Evolutionary conservation across 257 asterid species (phyloP).

Genomic region (Nicotiana otophora): DNA sequence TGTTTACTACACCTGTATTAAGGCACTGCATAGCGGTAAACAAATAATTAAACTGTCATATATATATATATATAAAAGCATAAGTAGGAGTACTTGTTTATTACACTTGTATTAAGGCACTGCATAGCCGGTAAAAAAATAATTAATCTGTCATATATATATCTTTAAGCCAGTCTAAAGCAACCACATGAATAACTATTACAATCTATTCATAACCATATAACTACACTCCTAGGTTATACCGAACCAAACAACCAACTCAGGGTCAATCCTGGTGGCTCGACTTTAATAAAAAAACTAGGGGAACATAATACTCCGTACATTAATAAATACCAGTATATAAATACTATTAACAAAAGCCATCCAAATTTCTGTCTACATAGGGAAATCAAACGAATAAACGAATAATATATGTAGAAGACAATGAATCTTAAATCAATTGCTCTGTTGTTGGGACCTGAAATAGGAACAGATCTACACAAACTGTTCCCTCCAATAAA

Average conservation of each 20-base stretch:
- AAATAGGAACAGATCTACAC: not conserved
- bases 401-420: constrained; percentile 1
- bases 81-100: too few species aligned
- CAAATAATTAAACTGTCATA: too few species aligned
- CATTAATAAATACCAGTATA: not conserved
- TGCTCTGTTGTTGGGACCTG: not conserved
- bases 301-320: not conserved
- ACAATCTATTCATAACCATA: not conserved
- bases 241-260: not conserved
- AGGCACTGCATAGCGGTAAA: too few species aligned
- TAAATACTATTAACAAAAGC: constrained; percentile 3
- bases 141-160: too few species aligned
- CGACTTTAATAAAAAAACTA: not conserved
- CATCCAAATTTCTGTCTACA: not conserved
- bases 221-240: not conserved
- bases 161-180: not conserved
- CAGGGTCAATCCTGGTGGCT: not conserved
- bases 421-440: not conserved
- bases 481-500: not conserved
- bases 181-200: not conserved
- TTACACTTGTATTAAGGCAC: too few species aligned
- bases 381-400: not conserved
- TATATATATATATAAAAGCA: too few species aligned
- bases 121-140: too few species aligned
- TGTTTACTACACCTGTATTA: too few species aligned